phyloP scores from a whole-genome alignment of 2,329 filamentous ascomycete species.

The Arthrobotrys megalospora region DNA sequence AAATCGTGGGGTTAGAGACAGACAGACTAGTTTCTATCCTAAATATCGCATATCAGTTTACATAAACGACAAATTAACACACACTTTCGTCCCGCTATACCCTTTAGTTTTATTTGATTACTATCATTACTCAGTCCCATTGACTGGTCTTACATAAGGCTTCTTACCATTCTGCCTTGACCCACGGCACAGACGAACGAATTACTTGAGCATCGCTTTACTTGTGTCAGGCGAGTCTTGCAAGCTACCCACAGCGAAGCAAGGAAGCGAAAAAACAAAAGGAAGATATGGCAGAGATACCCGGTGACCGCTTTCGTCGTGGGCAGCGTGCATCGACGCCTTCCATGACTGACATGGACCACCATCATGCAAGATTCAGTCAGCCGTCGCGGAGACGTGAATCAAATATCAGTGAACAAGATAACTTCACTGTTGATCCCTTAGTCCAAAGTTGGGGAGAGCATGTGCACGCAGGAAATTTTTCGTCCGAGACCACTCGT shows the following conservation, averaged over 20 bases:
- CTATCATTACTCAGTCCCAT: conserved; percentile 50
- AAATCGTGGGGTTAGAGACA: conserved; percentile 52
- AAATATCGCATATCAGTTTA: conserved; percentile 48
- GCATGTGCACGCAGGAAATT: conserved; percentile 44
- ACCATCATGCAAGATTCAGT: conserved; percentile 60
- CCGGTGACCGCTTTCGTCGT: conserved; percentile 59
- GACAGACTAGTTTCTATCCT: conserved; percentile 47
- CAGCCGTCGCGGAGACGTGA: conserved; percentile 58
- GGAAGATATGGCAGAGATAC: conserved; percentile 58
- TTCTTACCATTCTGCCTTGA: conserved; percentile 54
- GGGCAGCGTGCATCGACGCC: conserved; percentile 59
- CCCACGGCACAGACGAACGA: conserved; percentile 56
- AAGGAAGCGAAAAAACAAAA: conserved; percentile 35
- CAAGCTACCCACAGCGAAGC: conserved; percentile 38
- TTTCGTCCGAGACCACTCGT: conserved; percentile 59
- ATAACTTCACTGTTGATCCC: conserved; percentile 57
- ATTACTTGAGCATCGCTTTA: conserved; percentile 40
- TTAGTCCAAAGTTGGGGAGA: conserved; percentile 59
- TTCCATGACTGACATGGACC: conserved; percentile 58
- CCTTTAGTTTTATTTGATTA: conserved; percentile 60
- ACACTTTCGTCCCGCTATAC: conserved; percentile 52
- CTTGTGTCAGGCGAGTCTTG: conserved; percentile 51
- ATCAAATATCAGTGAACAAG: conserved; percentile 60
- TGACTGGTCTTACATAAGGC: conserved; percentile 61
- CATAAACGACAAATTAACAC: conserved; percentile 49